Base-by-base conservation (phyloP, 2,329 filamentous ascomycete species). In the Sporothrix curviconia region DNA sequence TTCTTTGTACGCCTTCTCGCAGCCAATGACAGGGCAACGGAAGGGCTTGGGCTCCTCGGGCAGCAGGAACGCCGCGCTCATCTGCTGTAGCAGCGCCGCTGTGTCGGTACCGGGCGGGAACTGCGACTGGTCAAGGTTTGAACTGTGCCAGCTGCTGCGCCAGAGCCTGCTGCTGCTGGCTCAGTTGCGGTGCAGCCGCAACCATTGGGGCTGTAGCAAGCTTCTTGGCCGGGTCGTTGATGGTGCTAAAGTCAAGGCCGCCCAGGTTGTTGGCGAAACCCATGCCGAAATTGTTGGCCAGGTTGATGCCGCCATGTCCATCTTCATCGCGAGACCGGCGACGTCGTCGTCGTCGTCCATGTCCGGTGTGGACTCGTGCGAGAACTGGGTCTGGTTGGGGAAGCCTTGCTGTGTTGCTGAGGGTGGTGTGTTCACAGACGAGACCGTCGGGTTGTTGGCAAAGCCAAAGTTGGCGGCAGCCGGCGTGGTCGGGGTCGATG, bases 1-100 rank as follows among this genome's bases (percentile, higher is more conserved):
- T 99, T 99, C 80, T 99, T n/a, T 99, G 77, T 99, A 99, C 0
- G 94, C 92, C 78, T 99, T 99, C 72, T 97, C 94, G 68, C 94
- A 99, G 6, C 94, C 94, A 70, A 99, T 95, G 52, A 99, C 94
- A 1, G 94, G 94, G 67, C 94, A 99, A 70, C 92, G 89, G 79
- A 96, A 99, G 0, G 94, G 94, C 74, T 97, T 99, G 67, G 95
- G 90, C 70, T 99, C 92, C 69, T 97, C 92, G 15, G 87, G 87
- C 59, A 85, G 79, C 72, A 84, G 78, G 69, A 86, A 76, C n/a
- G 76, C 78, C 32, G 79, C 62, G 37, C 61, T 79, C 56, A 83
- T 75, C 51, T 81, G 77, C 63, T 83, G 79, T 40, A 83, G 69
- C n/a, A 83, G 69, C 19, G 75, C 72, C 57, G 79, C 77, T 54